Conservation (phyloP, 768 basidiomycete genomes). For the Sarcodon aspratus region DNA sequence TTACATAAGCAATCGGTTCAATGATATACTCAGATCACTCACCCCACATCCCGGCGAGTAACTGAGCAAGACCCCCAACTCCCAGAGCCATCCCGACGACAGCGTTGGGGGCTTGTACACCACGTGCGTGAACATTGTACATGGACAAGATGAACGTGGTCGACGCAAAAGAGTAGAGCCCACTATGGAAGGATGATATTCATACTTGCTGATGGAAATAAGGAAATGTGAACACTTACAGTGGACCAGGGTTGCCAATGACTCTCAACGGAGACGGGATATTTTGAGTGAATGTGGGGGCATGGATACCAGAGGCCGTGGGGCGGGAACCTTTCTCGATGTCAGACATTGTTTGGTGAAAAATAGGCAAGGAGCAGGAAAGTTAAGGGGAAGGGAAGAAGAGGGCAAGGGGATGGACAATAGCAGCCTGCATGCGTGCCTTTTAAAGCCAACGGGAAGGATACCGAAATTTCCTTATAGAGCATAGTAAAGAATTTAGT, state of each 20-base stretch:
- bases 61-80: slow-evolving; percentile 75
- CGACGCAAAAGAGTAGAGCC: slow-evolving; percentile 75
- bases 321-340: slow-evolving; percentile 14
- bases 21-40: slow-evolving; percentile 35
- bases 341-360: slow-evolving; percentile 8
- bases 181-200: slow-evolving; percentile 28
- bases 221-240: slow-evolving; percentile 23
- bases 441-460: too few species aligned
- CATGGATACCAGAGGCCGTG: slow-evolving; percentile 4
- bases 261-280: slow-evolving; percentile 3
- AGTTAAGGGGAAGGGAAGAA: slow-evolving; percentile 2
- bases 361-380: too few species aligned
- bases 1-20: neutral
- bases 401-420: neutral
- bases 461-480: too few species aligned
- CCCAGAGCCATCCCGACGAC: slow-evolving; percentile 83
- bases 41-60: slow-evolving; percentile 82
- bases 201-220: neutral
- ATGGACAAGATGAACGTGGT: slow-evolving; percentile 74
- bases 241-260: slow-evolving; percentile 51
- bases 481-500: too few species aligned
- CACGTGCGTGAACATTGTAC: slow-evolving; percentile 52
- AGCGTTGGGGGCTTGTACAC: slow-evolving; percentile 47
- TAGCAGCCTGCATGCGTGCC: too few species aligned
- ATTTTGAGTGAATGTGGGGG: slow-evolving; percentile 6